Conservation (phyloP, 2,329 filamentous ascomycete species). For the Aspergillus ochraceus region DNA sequence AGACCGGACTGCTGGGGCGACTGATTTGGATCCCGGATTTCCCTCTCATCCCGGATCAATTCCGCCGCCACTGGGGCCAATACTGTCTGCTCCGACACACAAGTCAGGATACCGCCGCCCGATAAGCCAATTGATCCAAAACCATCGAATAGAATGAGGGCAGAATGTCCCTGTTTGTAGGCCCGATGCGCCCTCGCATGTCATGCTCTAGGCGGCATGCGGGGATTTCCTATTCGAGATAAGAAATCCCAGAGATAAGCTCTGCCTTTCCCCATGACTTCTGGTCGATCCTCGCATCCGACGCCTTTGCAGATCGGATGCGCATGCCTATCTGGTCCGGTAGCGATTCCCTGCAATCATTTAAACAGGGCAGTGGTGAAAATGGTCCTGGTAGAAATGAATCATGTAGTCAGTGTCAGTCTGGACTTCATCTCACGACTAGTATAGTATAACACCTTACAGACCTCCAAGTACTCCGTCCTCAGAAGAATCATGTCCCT, state of each 20-base stretch:
- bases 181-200: not conserved
- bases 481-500: not conserved
- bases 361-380: not conserved
- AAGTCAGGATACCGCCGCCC: not conserved
- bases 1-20: constrained; percentile 71
- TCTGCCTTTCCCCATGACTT: constrained; percentile 1
- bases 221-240: constrained; percentile 35
- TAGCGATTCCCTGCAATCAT: no score
- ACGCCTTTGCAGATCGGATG: not conserved
- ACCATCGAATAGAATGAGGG: constrained; percentile 3
- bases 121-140: not conserved
- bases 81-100: constrained; percentile 75
- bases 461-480: no score
- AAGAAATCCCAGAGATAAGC: constrained; percentile 33
- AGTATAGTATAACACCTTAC: no score
- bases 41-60: constrained; percentile 66
- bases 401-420: no score
- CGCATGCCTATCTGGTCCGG: not conserved
- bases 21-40: constrained; percentile 79
- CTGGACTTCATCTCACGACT: no score
- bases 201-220: constrained; percentile 11
- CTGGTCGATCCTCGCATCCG: not conserved
- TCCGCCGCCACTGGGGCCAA: constrained; percentile 76
- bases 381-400: not conserved
- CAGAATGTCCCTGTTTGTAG: constrained; percentile 10